A percentile compares a stretch with the other conserved stretches of the same genome.
These are phyloP conservation scores for Pyrrhoderma lamaoense DNA, from an alignment of 1,284 basidiomycete species.

Conservation along the genomic window DNA sequence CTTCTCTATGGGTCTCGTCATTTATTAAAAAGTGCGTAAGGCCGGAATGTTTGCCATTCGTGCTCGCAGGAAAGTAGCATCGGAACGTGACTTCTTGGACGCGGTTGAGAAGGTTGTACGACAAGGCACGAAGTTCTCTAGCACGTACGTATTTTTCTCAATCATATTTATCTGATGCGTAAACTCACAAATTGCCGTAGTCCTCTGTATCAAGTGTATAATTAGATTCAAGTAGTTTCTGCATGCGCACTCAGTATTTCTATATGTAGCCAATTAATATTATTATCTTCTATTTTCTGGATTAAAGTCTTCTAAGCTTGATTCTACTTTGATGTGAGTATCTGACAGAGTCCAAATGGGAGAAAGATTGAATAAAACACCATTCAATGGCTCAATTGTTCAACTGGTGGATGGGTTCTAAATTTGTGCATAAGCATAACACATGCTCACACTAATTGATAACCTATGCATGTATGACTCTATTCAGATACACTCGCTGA, in stretches of 20 bases:
- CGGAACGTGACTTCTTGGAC: conserved; percentile 96
- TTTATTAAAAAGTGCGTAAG: conserved; percentile 29
- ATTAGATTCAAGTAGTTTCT: conserved; percentile 32
- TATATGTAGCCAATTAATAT: neutral
- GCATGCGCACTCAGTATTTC: neutral
- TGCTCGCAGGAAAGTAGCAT: conserved; percentile 92
- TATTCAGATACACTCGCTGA: too few relatives aligned
- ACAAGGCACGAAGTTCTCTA: conserved; percentile 95
- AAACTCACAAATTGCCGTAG: conserved; percentile 28
- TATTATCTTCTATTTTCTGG: neutral
- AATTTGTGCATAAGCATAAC: too few relatives aligned
- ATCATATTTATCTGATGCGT: neutral
- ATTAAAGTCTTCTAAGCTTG: neutral
- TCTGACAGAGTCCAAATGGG: too few relatives aligned
- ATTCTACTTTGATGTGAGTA: neutral
- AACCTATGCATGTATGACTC: too few relatives aligned
- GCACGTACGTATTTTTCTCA: conserved; percentile 55
- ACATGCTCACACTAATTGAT: too few relatives aligned
- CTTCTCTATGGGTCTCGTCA: conserved; percentile 2
- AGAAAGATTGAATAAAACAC: too few relatives aligned
- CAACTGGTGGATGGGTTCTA: too few relatives aligned
- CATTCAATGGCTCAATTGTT: too few relatives aligned
- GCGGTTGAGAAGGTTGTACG: conserved; percentile 98
- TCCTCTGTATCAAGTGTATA: conserved; percentile 69
- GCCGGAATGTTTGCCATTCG: conserved; percentile 99